phyloP scores from a whole-genome alignment of 75 land plant species.

The Selaginella tamariscina region DNA sequence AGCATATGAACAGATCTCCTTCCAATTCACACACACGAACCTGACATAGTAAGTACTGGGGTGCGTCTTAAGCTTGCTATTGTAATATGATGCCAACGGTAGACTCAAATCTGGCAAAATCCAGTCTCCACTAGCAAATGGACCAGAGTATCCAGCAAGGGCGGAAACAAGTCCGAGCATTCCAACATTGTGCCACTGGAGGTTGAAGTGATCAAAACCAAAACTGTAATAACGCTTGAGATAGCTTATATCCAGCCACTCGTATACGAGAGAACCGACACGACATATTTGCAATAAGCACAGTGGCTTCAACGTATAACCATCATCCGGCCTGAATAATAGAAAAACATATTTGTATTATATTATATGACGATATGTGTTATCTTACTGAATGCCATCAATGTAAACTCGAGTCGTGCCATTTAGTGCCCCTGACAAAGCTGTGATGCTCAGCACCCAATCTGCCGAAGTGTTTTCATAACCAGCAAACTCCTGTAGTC shows the following conservation, averaged over 20 bases:
- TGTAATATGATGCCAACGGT: slow-evolving; percentile 49
- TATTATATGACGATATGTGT: not conserved
- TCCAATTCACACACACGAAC: slow-evolving; percentile 14
- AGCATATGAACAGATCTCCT: too few relatives aligned
- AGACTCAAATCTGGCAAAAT: slow-evolving; percentile 84
- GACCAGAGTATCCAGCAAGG: slow-evolving; percentile 39
- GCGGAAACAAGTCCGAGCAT: slow-evolving; percentile 48
- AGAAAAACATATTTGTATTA: not conserved
- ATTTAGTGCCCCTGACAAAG: slow-evolving; percentile 86
- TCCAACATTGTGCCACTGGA: slow-evolving; percentile 65
- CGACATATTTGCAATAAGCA: slow-evolving; percentile 70
- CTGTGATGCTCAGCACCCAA: slow-evolving; percentile 83
- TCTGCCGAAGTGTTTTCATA: slow-evolving; percentile 56
- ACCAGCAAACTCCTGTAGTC: slow-evolving; percentile 57
- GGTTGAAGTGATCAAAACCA: slow-evolving; percentile 89
- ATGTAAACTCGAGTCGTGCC: slow-evolving; percentile 84
- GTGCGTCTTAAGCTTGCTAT: slow-evolving; percentile 50
- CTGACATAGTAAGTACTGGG: slow-evolving; percentile 78
- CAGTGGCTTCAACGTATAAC: slow-evolving; percentile 50
- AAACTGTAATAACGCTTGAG: slow-evolving; percentile 75
- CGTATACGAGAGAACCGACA: slow-evolving; percentile 61
- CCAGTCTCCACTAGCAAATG: slow-evolving; percentile 88
- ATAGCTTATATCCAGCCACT: slow-evolving; percentile 74
- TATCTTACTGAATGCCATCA: slow-evolving; percentile 85
- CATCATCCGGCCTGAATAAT: slow-evolving; percentile 66